Conservation (phyloP, 1,284 basidiomycete genomes). For the Cryptococcus maquisensis region DNA sequence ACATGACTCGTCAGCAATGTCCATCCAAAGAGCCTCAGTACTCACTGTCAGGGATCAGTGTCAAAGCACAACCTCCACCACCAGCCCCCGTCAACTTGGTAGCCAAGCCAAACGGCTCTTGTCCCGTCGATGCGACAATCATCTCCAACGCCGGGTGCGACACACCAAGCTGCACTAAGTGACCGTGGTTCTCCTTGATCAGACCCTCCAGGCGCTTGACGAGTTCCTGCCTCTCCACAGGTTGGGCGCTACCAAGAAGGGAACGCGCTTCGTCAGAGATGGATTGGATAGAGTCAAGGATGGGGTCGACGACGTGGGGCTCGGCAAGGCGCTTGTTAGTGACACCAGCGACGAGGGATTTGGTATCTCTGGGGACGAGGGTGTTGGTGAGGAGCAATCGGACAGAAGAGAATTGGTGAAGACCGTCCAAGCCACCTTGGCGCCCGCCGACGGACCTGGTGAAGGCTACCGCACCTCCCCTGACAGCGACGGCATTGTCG, state of each 20-base stretch:
- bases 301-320: conserved; percentile 68
- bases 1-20: conserved; percentile 2
- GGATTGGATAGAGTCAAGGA: conserved; percentile 71
- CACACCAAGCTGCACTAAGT: conserved; percentile 85
- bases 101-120: conserved; percentile 64
- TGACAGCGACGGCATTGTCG: conserved; percentile 91
- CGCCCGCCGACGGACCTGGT: conserved; percentile 72
- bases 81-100: conserved; percentile 99
- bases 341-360: conserved; percentile 87
- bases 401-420: conserved; percentile 60
- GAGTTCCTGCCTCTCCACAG: conserved; percentile 56
- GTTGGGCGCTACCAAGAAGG: conserved; percentile 61
- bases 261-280: conserved; percentile 76
- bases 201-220: conserved; percentile 54
- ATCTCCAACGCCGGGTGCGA: conserved; percentile 83
- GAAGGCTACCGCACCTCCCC: conserved; percentile 90
- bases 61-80: conserved; percentile 97
- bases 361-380: conserved; percentile 86
- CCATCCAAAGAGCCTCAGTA: not conserved
- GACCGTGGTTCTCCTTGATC: conserved; percentile 82
- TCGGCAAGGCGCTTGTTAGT: conserved; percentile 54
- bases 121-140: conserved; percentile 67
- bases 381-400: conserved; percentile 90
- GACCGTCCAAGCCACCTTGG: conserved; percentile 73
- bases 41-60: conserved; percentile 80